Conservation (phyloP, 2,329 filamentous ascomycete species). For the Trichoderma sp. region DNA sequence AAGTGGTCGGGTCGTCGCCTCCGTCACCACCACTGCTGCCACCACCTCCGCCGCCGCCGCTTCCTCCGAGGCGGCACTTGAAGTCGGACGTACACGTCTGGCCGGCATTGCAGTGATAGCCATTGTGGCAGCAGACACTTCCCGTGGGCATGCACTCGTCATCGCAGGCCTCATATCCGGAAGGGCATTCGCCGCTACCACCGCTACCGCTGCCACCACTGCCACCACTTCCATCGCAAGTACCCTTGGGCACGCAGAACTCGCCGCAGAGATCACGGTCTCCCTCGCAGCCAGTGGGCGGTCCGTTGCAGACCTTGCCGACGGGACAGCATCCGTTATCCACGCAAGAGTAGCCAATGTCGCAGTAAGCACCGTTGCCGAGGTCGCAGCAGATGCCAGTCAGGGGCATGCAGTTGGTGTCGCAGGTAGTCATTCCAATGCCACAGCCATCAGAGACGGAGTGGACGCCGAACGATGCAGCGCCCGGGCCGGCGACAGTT, state of each 20-base stretch:
- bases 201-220: slow-evolving; percentile 23
- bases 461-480: slow-evolving; percentile 30
- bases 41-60: slow-evolving; percentile 27
- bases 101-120: slow-evolving; percentile 32
- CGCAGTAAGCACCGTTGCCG: slow-evolving; percentile 27
- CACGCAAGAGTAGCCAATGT: slow-evolving; percentile 26
- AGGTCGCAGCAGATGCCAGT: slow-evolving; percentile 37
- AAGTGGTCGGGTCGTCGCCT: neutral
- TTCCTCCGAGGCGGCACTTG: slow-evolving; percentile 24
- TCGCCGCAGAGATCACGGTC: slow-evolving; percentile 32
- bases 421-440: slow-evolving; percentile 35
- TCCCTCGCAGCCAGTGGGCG: slow-evolving; percentile 23
- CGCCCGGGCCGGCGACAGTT: slow-evolving; percentile 18
- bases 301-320: slow-evolving; percentile 35
- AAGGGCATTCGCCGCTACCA: slow-evolving; percentile 18
- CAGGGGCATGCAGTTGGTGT: slow-evolving; percentile 39
- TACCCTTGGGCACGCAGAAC: slow-evolving; percentile 25
- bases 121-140: slow-evolving; percentile 33
- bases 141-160: slow-evolving; percentile 32
- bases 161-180: slow-evolving; percentile 28
- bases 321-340: slow-evolving; percentile 38
- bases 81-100: slow-evolving; percentile 28
- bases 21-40: slow-evolving; percentile 20
- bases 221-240: slow-evolving; percentile 30
- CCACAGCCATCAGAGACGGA: slow-evolving; percentile 32